Evolutionary conservation across 2,329 filamentous ascomycete species (phyloP), one percentile per base, ranked within the genome.

Genomic region (Periconia macrospinosa): DNA sequence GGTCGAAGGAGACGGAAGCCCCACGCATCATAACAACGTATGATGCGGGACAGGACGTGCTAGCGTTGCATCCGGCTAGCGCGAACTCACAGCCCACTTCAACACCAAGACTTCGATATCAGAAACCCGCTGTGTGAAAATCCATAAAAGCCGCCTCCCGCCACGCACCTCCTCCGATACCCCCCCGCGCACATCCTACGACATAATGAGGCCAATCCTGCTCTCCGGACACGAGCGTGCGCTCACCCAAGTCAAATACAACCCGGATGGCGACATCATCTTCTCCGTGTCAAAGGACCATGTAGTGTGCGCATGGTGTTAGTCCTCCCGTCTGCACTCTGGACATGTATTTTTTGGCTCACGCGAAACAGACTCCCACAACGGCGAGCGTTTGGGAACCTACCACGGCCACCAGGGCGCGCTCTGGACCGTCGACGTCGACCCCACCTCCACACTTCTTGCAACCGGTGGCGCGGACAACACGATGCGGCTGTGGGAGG

Each of bases 261-360:
- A 74, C 59, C 86, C 86, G 78, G 94, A 99, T 80, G 94, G 94
- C 79, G 94, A 99, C 75, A 85, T 97, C 65, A 87, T 97, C 75
- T 97, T 97, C 83, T 96, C 92, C 60, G 90, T 92, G 57, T 86
- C 91, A 67, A 97, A 97, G 81, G 93, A 97, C 78, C 93, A 97
- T 79, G 86, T 95, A 73, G 91, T 97, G 66, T 96, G 93, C 83
- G 93, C 86, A 62, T 99, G 94, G 94, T 97, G 68, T 72, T 62
- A 63, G 68, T 71, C 49, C 37, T 27, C 51, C 46, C 30, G 19
- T 35, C 30, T 40, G 41, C 42, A 41, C 20, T 35, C 42, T 37
- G 47, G 23, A 54, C 27, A 18, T 45, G 41, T 37, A 46, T n/a
- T 49, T 45, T 53, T 14, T 42, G 49, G 56, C 68, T 71, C 58